phyloP scores from a whole-genome alignment of 2,329 filamentous ascomycete species.

The Penicillium rolfsii region DNA sequence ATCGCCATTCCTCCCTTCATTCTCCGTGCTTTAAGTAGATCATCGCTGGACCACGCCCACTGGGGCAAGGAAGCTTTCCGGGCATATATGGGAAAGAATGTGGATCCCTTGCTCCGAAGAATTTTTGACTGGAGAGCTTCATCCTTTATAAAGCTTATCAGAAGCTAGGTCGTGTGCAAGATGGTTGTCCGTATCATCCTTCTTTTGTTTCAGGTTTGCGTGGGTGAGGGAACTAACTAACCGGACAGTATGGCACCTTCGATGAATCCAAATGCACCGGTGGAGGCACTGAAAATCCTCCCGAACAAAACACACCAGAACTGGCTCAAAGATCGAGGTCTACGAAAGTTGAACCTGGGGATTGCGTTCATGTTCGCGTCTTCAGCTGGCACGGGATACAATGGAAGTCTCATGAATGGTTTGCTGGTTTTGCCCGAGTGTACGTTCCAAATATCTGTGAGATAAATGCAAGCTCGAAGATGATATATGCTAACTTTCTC shows the following conservation, averaged over 20 bases:
- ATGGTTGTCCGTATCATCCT: neutral
- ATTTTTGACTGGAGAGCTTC: slow-evolving; percentile 2
- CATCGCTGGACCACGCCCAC: slow-evolving; percentile 11
- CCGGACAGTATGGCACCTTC: slow-evolving; percentile 19
- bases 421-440: slow-evolving; percentile 26
- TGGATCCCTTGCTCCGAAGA: slow-evolving; percentile 27
- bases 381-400: slow-evolving; percentile 29
- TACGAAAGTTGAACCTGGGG: slow-evolving; percentile 27
- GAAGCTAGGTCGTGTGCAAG: neutral
- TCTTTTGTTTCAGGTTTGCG: neutral
- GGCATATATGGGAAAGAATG: slow-evolving; percentile 24
- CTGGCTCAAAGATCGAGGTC: slow-evolving; percentile 28
- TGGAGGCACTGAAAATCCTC: slow-evolving; percentile 22
- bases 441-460: neutral
- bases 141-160: slow-evolving; percentile 21
- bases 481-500: neutral
- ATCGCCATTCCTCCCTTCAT: slow-evolving; percentile 32
- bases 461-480: neutral
- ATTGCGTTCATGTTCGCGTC: slow-evolving; percentile 30
- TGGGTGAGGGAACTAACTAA: slow-evolving; percentile 1
- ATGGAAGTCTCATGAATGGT: slow-evolving; percentile 29
- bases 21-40: slow-evolving; percentile 16
- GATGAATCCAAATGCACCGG: slow-evolving; percentile 11
- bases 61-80: slow-evolving; percentile 4
- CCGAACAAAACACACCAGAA: slow-evolving; percentile 25